phyloP scores from a whole-genome alignment of 2,329 filamentous ascomycete genomes.

The Hypoxylon sp. region DNA sequence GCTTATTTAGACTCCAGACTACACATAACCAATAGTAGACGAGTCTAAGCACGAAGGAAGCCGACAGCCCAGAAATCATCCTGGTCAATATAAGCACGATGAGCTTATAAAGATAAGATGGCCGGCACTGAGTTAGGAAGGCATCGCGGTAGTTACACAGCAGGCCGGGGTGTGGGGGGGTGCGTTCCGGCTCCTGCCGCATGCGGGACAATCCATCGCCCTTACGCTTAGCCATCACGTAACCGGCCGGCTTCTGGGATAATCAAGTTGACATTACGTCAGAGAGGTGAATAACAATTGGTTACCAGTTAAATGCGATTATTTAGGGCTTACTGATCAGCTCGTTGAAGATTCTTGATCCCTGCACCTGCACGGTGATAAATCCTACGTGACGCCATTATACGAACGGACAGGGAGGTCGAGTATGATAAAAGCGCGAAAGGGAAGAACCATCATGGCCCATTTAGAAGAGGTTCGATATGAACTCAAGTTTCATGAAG shows the following conservation, averaged over 20 bases:
- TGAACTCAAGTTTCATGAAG: neutral
- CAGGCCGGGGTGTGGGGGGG: too few species aligned
- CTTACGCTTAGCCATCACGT: neutral
- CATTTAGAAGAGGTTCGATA: neutral
- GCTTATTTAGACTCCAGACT: too few species aligned
- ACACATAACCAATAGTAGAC: neutral
- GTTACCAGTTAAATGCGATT: neutral
- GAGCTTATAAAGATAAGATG: neutral
- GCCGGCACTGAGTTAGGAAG: neutral
- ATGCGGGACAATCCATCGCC: neutral
- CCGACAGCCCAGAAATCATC: too few species aligned
- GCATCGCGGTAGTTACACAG: slow-evolving; percentile 6
- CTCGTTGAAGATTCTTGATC: neutral
- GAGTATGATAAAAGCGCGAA: neutral
- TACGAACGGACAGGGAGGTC: neutral
- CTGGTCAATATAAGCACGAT: neutral
- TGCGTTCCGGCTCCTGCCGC: neutral
- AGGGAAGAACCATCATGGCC: neutral
- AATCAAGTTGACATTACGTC: slow-evolving; percentile 1
- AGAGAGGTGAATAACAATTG: neutral
- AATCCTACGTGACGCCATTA: slow-evolving; percentile 3
- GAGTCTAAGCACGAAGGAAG: neutral
- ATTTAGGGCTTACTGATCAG: slow-evolving; percentile 11
- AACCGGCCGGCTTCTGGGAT: slow-evolving; percentile 7
- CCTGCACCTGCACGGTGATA: slow-evolving; percentile 1